Evolutionary conservation across 1,139 yeast genomes (phyloP).

Genomic region (Taphrina confusa): DNA sequence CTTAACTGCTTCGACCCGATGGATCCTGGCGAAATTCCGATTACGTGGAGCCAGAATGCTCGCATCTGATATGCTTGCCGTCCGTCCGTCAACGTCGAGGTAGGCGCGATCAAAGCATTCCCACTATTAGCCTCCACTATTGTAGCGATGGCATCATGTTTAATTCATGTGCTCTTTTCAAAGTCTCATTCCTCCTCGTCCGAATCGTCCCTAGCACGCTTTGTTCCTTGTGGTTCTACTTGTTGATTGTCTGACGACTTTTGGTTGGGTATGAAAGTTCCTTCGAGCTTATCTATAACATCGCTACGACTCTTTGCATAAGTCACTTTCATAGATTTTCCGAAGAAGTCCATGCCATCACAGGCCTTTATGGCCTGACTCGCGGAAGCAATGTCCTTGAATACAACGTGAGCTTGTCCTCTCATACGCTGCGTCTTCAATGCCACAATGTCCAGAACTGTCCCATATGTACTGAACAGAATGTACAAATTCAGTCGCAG

Average conservation of each 20-base stretch:
- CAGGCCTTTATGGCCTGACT: slow-evolving; percentile 55
- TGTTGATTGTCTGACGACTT: background rate
- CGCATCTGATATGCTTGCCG: no score
- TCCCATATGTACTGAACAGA: slow-evolving; percentile 55
- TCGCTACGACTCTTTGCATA: slow-evolving; percentile 51
- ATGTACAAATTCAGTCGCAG: slow-evolving; percentile 53
- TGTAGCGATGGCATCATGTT: background rate
- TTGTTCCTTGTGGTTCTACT: background rate
- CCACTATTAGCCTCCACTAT: no score
- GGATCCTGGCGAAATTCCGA: no score
- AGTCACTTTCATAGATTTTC: slow-evolving; percentile 56
- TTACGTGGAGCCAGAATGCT: no score
- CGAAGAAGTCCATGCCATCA: slow-evolving; percentile 58
- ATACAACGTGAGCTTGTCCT: slow-evolving; percentile 76
- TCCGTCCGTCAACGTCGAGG: no score
- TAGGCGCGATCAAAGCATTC: no score
- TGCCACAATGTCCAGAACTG: slow-evolving; percentile 58
- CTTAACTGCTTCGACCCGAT: no score
- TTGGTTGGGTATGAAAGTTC: slow-evolving; percentile 40
- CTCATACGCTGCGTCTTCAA: slow-evolving; percentile 63
- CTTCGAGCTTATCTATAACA: slow-evolving; percentile 45
- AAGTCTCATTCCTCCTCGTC: slow-evolving; percentile 4
- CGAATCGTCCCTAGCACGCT: slow-evolving; percentile 19
- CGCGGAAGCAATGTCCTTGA: slow-evolving; percentile 57
- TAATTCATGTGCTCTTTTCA: background rate